phyloP scores from a whole-genome alignment of 1,284 basidiomycete genomes.

The Coniophora puteana region DNA sequence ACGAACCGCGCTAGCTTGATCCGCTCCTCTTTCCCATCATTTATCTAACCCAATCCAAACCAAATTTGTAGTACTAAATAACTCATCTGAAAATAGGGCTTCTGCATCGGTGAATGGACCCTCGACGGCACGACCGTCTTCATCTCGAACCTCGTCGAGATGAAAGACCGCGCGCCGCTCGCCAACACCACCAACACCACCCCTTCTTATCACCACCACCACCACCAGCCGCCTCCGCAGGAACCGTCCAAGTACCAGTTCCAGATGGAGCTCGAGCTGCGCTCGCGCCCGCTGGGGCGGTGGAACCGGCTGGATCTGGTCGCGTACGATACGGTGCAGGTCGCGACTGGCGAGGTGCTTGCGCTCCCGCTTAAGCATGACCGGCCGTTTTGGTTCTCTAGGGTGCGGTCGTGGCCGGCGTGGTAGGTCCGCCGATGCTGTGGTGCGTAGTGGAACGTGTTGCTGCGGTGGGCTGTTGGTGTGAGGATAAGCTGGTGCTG shows the following conservation, averaged over 20 bases:
- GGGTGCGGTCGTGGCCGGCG: slow-evolving; percentile 58
- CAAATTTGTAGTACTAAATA: neutral
- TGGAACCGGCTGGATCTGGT: slow-evolving; percentile 88
- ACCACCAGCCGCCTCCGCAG: slow-evolving; percentile 11
- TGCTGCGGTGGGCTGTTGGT: no score
- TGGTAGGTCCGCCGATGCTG: slow-evolving; percentile 7
- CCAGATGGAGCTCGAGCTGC: slow-evolving; percentile 77
- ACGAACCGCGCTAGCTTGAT: no score
- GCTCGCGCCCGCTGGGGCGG: slow-evolving; percentile 75
- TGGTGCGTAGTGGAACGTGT: neutral
- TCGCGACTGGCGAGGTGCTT: slow-evolving; percentile 71
- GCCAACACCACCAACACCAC: slow-evolving; percentile 8
- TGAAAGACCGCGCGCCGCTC: slow-evolving; percentile 26
- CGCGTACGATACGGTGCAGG: slow-evolving; percentile 72
- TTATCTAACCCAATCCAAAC: no score
- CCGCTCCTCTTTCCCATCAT: no score
- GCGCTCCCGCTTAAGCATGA: slow-evolving; percentile 80
- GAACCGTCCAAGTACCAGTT: slow-evolving; percentile 79
- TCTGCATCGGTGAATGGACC: slow-evolving; percentile 67
- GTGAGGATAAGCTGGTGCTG: no score
- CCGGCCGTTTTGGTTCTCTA: slow-evolving; percentile 91
- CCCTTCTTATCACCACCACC: slow-evolving; percentile 12
- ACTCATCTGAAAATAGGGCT: slow-evolving; percentile 49
- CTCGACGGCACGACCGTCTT: slow-evolving; percentile 56
- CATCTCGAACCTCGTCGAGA: slow-evolving; percentile 62